Conservation (phyloP, 176 grass and related monocot genomes). For the Microstegium vimineum region DNA sequence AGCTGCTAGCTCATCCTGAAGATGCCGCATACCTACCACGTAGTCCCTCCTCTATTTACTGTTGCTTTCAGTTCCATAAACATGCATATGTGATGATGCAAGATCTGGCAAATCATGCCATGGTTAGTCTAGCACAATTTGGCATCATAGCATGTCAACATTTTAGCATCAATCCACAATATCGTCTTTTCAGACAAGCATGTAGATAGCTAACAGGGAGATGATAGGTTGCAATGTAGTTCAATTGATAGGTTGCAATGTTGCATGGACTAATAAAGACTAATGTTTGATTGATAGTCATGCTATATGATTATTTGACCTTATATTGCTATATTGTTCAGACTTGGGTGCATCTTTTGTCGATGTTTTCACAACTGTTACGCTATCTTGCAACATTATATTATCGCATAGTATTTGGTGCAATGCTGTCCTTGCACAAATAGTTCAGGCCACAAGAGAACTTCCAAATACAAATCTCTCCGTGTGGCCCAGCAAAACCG, state of each 20-base stretch:
- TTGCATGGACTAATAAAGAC: too few relatives aligned
- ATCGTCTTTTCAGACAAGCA: background rate
- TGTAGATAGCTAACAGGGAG: background rate
- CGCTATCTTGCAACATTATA: too few relatives aligned
- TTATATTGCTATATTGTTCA: too few relatives aligned
- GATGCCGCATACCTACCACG: slow-evolving; percentile 39
- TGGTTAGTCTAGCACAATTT: slow-evolving; percentile 1
- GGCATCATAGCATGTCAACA: slow-evolving; percentile 1
- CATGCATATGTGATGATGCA: background rate
- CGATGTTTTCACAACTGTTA: background rate
- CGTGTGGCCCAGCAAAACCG: slow-evolving; percentile 11
- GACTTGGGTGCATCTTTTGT: background rate
- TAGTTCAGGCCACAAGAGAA: slow-evolving; percentile 10
- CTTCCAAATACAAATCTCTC: background rate
- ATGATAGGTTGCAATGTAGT: too few relatives aligned
- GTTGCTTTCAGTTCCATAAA: slow-evolving; percentile 15
- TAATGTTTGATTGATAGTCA: too few relatives aligned
- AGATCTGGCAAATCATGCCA: background rate
- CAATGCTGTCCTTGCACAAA: background rate
- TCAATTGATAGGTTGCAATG: too few relatives aligned
- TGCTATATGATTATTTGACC: too few relatives aligned
- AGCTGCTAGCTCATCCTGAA: slow-evolving; percentile 33
- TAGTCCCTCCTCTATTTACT: background rate
- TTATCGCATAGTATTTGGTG: background rate
- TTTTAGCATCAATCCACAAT: background rate